Base-by-base conservation (phyloP, 495 filamentous ascomycete species). In the Penicillium arizonense region DNA sequence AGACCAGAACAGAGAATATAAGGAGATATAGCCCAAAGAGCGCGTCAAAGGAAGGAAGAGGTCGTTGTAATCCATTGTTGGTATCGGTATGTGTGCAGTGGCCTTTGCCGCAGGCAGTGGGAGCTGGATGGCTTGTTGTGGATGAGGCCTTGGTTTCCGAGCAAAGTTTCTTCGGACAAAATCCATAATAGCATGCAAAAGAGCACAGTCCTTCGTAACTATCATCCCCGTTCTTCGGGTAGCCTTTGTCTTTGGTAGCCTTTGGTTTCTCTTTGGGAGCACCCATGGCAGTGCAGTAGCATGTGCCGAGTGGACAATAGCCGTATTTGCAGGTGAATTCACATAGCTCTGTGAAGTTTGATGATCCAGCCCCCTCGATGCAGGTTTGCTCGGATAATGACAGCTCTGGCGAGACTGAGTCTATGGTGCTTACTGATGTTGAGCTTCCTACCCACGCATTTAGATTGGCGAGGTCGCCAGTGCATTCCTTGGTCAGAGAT, bases 401-500 rank as follows among this genome's bases (percentile, higher is more conserved):
- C 11, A 47, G 16, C 7, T 46, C 20, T 33, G 46, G 53, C 16
- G 47, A 50, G n/a, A 44, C 36, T 6, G 46, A 26, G 1, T n/a
- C n/a, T 21, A 44, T 46, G 10, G 14, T 46, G 5, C 20, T 51
- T 45, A 38, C 43, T n/a, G 57, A 45, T 2, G 56, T 56, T 4
- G 55, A 53, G 46, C 61, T 67, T 21, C 72, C 77, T 5, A 78
- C 77, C 59, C 74, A 76, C 3, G 78, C 71, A 56, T 82, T 82
- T 57, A 71, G 78, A 47, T 81, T 85, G 12, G 80, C 81, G 44
- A 75, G 59, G 1, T 77, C 81, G 13, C 72, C 56, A 7, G 67
- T 21, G 41, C 81, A 82, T n/a, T 53, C 55, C 3, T 62, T 70
- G 0, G 63, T 64, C 44, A 88, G 82, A 2, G 57, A 61, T 4